Conservation (phyloP, 805 yeast genomes). For the Kazachstania martiniae region DNA sequence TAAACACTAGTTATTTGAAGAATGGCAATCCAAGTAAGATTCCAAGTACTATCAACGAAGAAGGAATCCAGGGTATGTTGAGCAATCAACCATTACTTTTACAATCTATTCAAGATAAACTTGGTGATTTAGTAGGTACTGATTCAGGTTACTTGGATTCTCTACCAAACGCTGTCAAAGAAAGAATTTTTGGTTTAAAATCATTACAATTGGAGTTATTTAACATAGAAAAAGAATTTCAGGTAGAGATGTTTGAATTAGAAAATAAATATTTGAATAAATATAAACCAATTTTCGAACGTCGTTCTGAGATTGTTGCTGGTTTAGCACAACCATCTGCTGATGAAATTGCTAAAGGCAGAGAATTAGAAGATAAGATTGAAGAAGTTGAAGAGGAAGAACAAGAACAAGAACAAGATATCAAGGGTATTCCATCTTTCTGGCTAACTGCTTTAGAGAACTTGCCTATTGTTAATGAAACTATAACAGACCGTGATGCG, state of each 20-base stretch:
- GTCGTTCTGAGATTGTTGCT: constrained; percentile 58
- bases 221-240: constrained; percentile 82
- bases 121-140: constrained; percentile 74
- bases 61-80: constrained; percentile 38
- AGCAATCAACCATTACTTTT: constrained; percentile 66
- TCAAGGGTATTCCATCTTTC: constrained; percentile 81
- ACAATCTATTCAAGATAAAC: constrained; percentile 81
- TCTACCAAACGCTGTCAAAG: constrained; percentile 61
- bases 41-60: constrained; percentile 67
- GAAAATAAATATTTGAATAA: constrained; percentile 67
- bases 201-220: constrained; percentile 69
- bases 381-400: constrained; percentile 34
- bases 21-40: constrained; percentile 40
- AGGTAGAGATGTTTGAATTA: constrained; percentile 73
- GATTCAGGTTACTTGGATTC: constrained; percentile 77
- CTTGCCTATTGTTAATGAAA: constrained; percentile 66
- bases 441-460: constrained; percentile 95
- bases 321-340: constrained; percentile 71
- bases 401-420: constrained; percentile 34
- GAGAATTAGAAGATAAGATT: constrained; percentile 41
- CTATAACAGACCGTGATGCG: constrained; percentile 81
- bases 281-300: constrained; percentile 66
- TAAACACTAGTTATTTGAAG: constrained; percentile 55
- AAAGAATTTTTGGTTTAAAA: constrained; percentile 74
- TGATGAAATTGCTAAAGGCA: constrained; percentile 73